Base-by-base conservation (phyloP, 805 yeast species). In the Starmera pachycereana region DNA sequence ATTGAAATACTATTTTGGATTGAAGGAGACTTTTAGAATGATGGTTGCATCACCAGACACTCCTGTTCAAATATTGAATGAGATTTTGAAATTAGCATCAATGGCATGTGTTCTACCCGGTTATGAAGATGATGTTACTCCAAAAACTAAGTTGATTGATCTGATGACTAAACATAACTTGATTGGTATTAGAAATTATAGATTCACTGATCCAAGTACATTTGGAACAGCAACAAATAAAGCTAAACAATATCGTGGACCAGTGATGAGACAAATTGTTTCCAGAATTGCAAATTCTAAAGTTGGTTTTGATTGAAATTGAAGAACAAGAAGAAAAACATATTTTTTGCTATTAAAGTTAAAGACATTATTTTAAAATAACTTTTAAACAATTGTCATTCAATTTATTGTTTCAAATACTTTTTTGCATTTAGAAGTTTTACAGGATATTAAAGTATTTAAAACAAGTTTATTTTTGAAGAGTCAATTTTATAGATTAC, bases 11-110 rank as follows among this genome's bases (percentile, higher is more conserved):
- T 65, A 62, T 38, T 48, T 47, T 13, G 49, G 54, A 16, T 49
- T 65, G 14, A 55, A 57, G 35, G 38, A 42, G 8, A 59, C 56
- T 8, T 33, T 63, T n/a, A 61, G 67, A 44, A 51, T 47, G 32
- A 25, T 47, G 16, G 37, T 50, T 6, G 33, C 38, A 8, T 35
- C 43, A 6, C 30, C 37, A 14, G 31, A 49, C 2, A 37, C 42
- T 12, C 40, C 53, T 3, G 39, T 51, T 11, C 52, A 62, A 11
- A 45, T 63, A 11, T 41, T 54, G 1, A 57, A 59, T 12, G 56
- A 53, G 27, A 47, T 55, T 27, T 55, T 60, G 14, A 58, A 56
- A 12, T 52, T 60, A 29, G 59, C 63, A 0, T 52, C 58, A 1
- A 46, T 64, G 10, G 57, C 66, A 3, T 61, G 33, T 11, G 40